Evolutionary conservation across 2,329 filamentous ascomycete species (phyloP), one percentile per base, ranked within the genome.

Genomic region (Microsporum canis): DNA sequence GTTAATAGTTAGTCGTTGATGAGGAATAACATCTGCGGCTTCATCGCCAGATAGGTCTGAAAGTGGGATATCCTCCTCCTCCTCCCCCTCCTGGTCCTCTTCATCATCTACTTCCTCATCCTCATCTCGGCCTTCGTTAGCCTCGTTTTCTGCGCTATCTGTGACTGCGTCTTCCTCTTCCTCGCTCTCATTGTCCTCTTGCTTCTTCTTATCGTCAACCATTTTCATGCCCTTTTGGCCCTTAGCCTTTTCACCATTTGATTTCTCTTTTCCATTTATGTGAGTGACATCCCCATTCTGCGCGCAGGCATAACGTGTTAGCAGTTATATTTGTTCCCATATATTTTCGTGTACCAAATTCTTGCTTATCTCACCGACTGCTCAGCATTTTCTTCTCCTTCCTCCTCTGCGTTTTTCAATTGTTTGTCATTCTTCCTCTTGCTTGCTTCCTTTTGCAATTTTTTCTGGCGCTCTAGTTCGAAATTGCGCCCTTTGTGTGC

Each of bases 1-100:
- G 82, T 99, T 96, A 78, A 97, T 97, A 59, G 91, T 96, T 66
- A 96, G 86, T 68, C 91, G 88, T 72, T 94, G 90, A 77, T 95
- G 88, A 14, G 91, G 89, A 64, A 95, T 84, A 45, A 96, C 83
- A 71, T 96, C 91, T 75, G 89, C 89, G 68, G 84, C 87, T 69
- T 95, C 91, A 65, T 89, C 88, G 23, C 88, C 89, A 60, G 88
- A 81, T 47, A 87, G 85, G 68, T 96, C 91, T 36, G 90, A 95
- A 65, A 96, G 83, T 3, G 91, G 87, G 51, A 96, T 91, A 66
- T 95, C 91, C 66, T 94, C 89, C 51, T 92, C 88, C 3, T 91
- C 88, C 0, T 87, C 84, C 0, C 86, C 86, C 0, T 86, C 83
- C 0, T 84, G 83, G 0, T 84, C 83, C 0, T 79, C 76, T 0